Percentiles rank a stretch among this genome's conserved stretches.
Conservation (phyloP, 2,329 filamentous ascomycete species). For the Cordyceps sp. region DNA sequence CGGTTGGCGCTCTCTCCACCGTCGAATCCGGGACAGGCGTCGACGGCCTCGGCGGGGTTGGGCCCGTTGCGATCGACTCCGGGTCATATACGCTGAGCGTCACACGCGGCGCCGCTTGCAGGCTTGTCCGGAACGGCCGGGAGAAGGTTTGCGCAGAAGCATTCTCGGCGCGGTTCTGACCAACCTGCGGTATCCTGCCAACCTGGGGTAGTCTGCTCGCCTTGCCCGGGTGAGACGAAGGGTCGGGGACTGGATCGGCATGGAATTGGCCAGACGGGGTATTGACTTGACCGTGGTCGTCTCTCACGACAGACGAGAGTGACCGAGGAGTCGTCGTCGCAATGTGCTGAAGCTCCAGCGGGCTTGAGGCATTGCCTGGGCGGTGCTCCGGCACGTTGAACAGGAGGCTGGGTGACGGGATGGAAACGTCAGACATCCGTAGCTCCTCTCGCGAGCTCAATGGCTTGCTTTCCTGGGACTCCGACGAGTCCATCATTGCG, state of each 20-base stretch:
- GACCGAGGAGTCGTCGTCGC: too few species aligned
- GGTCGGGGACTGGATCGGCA: too few species aligned
- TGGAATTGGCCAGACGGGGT: slow-evolving; percentile 1
- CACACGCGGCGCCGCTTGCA: slow-evolving; percentile 17
- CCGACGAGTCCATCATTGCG: slow-evolving; percentile 42
- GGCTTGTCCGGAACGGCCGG: slow-evolving; percentile 51
- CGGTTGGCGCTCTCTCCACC: slow-evolving; percentile 17
- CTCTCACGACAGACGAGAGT: neutral
- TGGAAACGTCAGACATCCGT: too few species aligned
- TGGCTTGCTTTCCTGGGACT: slow-evolving; percentile 30
- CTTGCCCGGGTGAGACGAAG: too few species aligned
- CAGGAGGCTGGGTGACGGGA: neutral
- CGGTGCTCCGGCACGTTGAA: neutral
- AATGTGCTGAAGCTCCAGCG: too few species aligned
- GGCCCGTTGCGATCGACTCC: slow-evolving; percentile 30
- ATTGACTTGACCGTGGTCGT: neutral
- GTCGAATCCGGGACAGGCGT: slow-evolving; percentile 20
- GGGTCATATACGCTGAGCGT: slow-evolving; percentile 12
- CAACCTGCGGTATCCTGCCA: slow-evolving; percentile 70
- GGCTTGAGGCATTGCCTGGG: too few species aligned
- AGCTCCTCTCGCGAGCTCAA: slow-evolving; percentile 23
- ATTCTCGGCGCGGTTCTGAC: slow-evolving; percentile 49
- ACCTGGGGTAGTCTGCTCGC: slow-evolving; percentile 59
- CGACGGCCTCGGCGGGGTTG: slow-evolving; percentile 23
- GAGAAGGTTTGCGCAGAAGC: slow-evolving; percentile 71